Evolutionary conservation across 2,329 filamentous ascomycete genomes (phyloP), one percentile per base, ranked within the genome.

Genomic region (Cadophora malorum): DNA sequence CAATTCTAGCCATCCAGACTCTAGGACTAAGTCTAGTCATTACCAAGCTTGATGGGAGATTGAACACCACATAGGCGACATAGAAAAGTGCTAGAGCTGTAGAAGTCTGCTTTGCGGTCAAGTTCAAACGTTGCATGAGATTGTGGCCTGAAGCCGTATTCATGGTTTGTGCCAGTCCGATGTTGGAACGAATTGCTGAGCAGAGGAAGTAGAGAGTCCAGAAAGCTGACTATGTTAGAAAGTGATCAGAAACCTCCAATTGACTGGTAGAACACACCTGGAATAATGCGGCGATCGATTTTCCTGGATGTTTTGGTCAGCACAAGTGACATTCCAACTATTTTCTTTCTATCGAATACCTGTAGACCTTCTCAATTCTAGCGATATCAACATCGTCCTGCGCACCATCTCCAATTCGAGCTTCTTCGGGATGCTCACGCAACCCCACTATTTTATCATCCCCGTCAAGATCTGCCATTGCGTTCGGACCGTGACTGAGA

Each of bases 101-200:
- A 0, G 93, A 96, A 19, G 93, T 89, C 79, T 97, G 90, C 74
- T 91, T 91, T 10, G 90, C 80, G 0, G 88, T 88, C 71, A 97
- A 82, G 68, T 88, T 77, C 62, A 97, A 85, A 47, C 91, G 85
- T 1, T 87, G 86, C 73, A 86, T 86, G n/a, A 97, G 87, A 76
- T 96, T 90, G 77, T 97, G 93, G 41, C 86, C 85, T 52, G 85
- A 80, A 21, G 85, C 80, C 35, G 80, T 80, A 80, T 97, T 97
- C 94, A 97, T 97, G 1, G 94, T 97, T 81, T 97, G 93, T n/a
- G 94, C 92, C 73, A 97, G 89, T 70, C 93, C 93, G 72, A 97
- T 92, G 80, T 96, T 97, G 75, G 93, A 96, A 63, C 93, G 90
- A 75, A 97, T 96, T 69, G 93, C 94, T 0, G 93, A 96, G 83